Evolutionary conservation across 2,329 filamentous ascomycete genomes (phyloP).

Genomic region (Penicillium nordicum): DNA sequence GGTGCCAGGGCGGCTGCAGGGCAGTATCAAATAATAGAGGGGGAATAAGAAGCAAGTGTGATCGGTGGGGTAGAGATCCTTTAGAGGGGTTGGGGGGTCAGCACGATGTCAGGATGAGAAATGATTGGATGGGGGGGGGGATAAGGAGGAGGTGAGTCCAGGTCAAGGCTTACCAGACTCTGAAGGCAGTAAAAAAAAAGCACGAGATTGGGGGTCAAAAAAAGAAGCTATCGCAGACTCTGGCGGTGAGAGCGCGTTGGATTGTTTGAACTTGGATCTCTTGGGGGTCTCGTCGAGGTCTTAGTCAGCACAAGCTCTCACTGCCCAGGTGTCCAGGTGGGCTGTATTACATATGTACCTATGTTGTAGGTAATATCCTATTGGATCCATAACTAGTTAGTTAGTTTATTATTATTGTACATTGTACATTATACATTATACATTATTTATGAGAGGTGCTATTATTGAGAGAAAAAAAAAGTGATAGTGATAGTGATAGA

Average conservation of each 20-base stretch:
- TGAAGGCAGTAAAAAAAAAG: neutral
- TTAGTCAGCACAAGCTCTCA: slow-evolving; percentile 14
- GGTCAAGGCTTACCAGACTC: slow-evolving; percentile 1
- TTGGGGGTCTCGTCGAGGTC: neutral
- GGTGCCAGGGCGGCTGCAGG: slow-evolving; percentile 14
- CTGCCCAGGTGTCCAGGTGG: no score
- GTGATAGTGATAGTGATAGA: neutral
- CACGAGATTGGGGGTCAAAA: slow-evolving; percentile 1
- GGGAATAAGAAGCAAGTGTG: slow-evolving; percentile 8
- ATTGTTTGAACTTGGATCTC: slow-evolving; percentile 1
- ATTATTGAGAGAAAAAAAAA: neutral
- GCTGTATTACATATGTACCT: no score
- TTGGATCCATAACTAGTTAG: no score
- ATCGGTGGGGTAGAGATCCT: slow-evolving; percentile 28
- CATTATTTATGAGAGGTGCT: neutral
- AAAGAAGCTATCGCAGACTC: slow-evolving; percentile 16
- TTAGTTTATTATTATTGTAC: neutral
- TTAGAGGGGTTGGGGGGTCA: slow-evolving; percentile 16
- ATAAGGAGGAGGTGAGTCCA: neutral
- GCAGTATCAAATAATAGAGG: slow-evolving; percentile 3
- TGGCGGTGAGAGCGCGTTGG: slow-evolving; percentile 21
- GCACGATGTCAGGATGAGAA: slow-evolving; percentile 9
- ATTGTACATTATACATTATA: neutral
- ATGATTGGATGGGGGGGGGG: slow-evolving; percentile 1
- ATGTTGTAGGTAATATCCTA: no score